Conservation (phyloP, 441 rosid species). For the Syzygium syzygioides region DNA sequence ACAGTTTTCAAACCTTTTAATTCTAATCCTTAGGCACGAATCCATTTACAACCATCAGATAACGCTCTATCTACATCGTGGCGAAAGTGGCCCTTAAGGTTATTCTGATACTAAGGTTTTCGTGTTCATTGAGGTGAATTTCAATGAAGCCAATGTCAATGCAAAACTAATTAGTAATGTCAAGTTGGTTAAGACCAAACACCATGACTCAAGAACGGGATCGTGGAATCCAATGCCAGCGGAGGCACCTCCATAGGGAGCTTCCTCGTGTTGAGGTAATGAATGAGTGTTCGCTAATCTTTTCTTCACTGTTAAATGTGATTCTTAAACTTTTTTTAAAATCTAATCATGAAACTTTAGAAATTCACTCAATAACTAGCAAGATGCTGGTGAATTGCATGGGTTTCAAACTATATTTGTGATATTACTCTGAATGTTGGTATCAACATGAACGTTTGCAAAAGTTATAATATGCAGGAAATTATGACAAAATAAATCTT, state of each 20-base stretch:
- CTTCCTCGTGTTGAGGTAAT: not conserved
- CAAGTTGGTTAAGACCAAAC: not conserved
- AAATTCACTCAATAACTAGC: not conserved
- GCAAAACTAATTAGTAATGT: not conserved
- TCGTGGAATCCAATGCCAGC: not conserved
- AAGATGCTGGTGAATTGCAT: not conserved
- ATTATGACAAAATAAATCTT: too few relatives aligned
- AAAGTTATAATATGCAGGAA: not conserved
- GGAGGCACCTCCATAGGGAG: not conserved
- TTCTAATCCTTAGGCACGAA: not conserved
- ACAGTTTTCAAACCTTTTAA: not conserved
- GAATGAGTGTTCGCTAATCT: not conserved
- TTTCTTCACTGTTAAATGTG: not conserved
- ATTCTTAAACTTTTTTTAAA: not conserved
- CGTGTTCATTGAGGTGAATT: not conserved
- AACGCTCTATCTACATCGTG: not conserved
- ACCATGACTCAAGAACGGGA: not conserved
- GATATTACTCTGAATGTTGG: not conserved
- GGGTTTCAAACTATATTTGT: not conserved
- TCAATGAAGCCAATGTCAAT: not conserved
- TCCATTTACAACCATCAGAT: not conserved
- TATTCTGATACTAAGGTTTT: not conserved
- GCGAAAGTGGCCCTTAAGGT: not conserved
- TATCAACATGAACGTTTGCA: too few relatives aligned
- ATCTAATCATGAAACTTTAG: fast-evolving